Percentiles rank a stretch among this genome's conserved stretches.
Evolutionary conservation across 805 yeast genomes (phyloP).

Genomic region (Suhomyces xylopsoci): DNA sequence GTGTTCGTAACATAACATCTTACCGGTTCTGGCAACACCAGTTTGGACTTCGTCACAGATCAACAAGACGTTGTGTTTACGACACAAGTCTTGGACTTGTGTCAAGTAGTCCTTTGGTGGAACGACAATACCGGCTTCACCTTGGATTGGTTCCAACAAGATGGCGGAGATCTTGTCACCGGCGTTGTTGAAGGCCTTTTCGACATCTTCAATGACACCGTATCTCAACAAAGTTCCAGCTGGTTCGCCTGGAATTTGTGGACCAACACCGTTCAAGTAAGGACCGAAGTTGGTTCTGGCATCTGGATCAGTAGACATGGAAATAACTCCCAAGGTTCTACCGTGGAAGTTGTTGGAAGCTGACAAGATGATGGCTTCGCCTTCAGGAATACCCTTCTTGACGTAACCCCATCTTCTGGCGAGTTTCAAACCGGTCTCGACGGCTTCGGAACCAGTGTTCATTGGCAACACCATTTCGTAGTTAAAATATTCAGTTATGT

Average conservation of each 20-base stretch:
- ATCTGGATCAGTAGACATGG: constrained; percentile 95
- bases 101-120: constrained; percentile 82
- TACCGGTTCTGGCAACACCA: constrained; percentile 96
- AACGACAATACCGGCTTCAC: constrained; percentile 97
- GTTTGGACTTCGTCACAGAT: constrained; percentile 98
- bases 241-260: constrained; percentile 73
- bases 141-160: constrained; percentile 92
- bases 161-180: constrained; percentile 91
- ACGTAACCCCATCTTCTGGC: constrained; percentile 98
- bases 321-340: constrained; percentile 89
- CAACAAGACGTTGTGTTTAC: constrained; percentile 77
- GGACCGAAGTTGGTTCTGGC: constrained; percentile 90
- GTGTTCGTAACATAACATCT: constrained; percentile 88
- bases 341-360: constrained; percentile 95
- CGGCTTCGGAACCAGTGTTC: constrained; percentile 99
- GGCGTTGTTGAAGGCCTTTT: constrained; percentile 72
- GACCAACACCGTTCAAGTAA: constrained; percentile 78
- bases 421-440: constrained; percentile 87
- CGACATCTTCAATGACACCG: constrained; percentile 83
- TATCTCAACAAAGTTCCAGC: constrained; percentile 64
- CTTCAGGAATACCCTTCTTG: constrained; percentile 76
- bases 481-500: constrained; percentile 80
- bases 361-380: constrained; percentile 83
- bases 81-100: constrained; percentile 70
- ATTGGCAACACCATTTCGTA: constrained; percentile 94